Percentiles rank a stretch among this genome's conserved stretches.
These are phyloP conservation scores for Citeromyces hawaiiensis DNA, from an alignment of 1,139 yeast genomes.

Conservation along the genomic window DNA sequence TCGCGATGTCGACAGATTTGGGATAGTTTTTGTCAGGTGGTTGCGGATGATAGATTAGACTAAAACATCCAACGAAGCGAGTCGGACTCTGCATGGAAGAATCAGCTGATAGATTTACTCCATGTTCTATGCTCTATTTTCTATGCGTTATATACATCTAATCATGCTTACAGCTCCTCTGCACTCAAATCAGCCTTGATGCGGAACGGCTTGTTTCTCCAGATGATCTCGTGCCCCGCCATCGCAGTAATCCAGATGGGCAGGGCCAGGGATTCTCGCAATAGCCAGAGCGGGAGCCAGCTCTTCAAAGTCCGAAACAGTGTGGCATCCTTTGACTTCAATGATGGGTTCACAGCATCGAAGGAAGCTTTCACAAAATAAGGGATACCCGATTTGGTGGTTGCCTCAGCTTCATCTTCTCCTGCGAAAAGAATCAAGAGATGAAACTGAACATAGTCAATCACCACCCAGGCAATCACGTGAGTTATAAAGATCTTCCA, in stretches of 20 bases:
- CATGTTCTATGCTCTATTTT: background rate
- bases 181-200: constrained; percentile 70
- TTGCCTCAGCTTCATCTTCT: background rate
- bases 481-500: constrained; percentile 33
- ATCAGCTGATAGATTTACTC: too few relatives aligned
- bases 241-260: constrained; percentile 81
- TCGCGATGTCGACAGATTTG: too few relatives aligned
- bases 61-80: too few relatives aligned
- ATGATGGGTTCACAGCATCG: background rate
- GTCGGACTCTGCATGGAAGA: too few relatives aligned
- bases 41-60: too few relatives aligned
- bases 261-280: constrained; percentile 62
- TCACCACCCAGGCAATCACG: constrained; percentile 44
- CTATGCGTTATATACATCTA: constrained; percentile 2
- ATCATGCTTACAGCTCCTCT: constrained; percentile 32
- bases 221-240: constrained; percentile 63
- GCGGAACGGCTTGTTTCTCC: constrained; percentile 72
- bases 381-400: background rate
- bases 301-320: constrained; percentile 4
- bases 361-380: constrained; percentile 2
- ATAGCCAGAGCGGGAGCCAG: constrained; percentile 44
- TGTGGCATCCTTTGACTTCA: background rate
- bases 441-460: constrained; percentile 51
- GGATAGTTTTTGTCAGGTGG: too few relatives aligned
- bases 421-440: constrained; percentile 20